Conservation (phyloP, 306 rosid species). For the Medicago arabica region DNA sequence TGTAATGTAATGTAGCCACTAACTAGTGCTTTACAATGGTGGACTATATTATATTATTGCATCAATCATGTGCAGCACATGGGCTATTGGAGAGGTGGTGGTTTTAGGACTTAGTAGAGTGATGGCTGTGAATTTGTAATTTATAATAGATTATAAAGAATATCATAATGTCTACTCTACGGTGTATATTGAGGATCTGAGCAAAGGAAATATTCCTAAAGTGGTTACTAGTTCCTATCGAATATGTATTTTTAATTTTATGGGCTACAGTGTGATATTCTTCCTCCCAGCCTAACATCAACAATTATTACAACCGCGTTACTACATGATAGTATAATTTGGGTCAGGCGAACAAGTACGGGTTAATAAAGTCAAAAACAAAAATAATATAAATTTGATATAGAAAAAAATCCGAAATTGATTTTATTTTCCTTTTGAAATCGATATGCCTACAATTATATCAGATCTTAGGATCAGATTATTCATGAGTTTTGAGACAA, state of each 20-base stretch:
- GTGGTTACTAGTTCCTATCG: neutral
- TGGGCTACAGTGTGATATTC: slow-evolving; percentile 22
- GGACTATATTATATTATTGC: slow-evolving; percentile 32
- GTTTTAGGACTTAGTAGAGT: neutral
- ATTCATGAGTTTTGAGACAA: no score
- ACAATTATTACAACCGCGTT: slow-evolving; percentile 21
- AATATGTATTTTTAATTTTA: neutral
- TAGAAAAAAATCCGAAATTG: no score
- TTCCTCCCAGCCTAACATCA: slow-evolving; percentile 34
- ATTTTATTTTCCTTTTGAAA: no score
- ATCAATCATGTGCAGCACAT: slow-evolving; percentile 63
- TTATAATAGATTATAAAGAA: no score
- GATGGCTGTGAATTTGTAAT: neutral
- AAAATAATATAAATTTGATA: no score
- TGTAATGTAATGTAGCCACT: neutral
- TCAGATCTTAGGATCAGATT: no score
- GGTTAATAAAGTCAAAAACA: no score
- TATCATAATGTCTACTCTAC: neutral
- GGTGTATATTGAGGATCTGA: neutral
- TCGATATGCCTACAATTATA: no score
- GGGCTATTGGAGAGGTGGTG: slow-evolving; percentile 39
- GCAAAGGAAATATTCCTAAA: neutral
- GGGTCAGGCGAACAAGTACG: no score
- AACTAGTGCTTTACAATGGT: neutral
- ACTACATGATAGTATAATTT: no score